phyloP scores from a whole-genome alignment of 1,284 basidiomycete species.

The Peniophora sp. region DNA sequence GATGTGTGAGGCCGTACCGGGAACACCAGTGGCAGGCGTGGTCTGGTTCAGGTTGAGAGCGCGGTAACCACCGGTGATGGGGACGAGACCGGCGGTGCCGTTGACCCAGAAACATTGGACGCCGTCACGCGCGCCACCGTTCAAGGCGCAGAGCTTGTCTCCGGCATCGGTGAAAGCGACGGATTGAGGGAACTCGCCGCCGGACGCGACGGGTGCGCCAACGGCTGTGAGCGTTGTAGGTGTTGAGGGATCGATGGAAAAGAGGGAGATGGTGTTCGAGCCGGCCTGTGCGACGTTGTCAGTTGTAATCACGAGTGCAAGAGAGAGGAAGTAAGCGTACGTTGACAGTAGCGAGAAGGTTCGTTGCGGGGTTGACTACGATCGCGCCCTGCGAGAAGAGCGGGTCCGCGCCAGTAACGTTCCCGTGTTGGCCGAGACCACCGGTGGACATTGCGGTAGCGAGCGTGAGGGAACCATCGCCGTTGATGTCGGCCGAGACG shows the following conservation, averaged over 20 bases:
- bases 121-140: neutral
- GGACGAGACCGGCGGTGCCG: neutral
- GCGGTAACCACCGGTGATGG: neutral
- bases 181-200: neutral
- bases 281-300: neutral
- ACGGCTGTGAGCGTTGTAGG: neutral
- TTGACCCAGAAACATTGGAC: neutral
- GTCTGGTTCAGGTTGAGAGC: neutral
- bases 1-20: neutral
- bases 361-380: neutral
- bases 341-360: neutral
- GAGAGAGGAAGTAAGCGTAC: neutral
- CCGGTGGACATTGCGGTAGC: neutral
- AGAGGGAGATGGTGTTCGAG: constrained; percentile 1
- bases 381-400: neutral
- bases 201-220: neutral
- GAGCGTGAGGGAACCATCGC: neutral
- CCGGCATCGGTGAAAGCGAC: neutral
- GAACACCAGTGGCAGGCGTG: neutral
- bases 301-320: neutral
- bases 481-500: neutral
- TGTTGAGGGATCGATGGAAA: neutral
- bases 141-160: neutral
- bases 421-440: neutral
- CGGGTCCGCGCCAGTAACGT: neutral